A percentile compares a stretch with the other conserved stretches of the same genome.
Evolutionary conservation across 2,329 filamentous ascomycete genomes (phyloP).

Genomic region (Xylaria sp.): DNA sequence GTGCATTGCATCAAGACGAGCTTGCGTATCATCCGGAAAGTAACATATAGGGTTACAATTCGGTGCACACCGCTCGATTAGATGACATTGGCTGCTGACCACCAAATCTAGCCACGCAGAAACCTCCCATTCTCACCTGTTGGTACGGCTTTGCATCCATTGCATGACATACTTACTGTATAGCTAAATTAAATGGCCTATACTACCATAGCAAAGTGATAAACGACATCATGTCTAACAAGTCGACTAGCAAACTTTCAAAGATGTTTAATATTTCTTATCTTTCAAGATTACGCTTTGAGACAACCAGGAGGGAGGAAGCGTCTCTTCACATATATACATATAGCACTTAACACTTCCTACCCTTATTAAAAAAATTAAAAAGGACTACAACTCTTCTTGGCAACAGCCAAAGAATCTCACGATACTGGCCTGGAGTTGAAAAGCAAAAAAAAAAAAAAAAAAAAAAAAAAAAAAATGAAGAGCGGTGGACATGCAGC

Average conservation of each 20-base stretch:
- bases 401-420: conserved; percentile 15
- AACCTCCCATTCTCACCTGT: conserved; percentile 10
- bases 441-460: conserved; percentile 36
- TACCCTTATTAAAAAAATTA: too few species aligned
- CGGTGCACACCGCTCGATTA: conserved; percentile 35
- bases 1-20: conserved; percentile 29
- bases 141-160: conserved; percentile 12
- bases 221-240: background rate
- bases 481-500: conserved; percentile 33
- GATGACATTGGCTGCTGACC: conserved; percentile 32
- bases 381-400: background rate
- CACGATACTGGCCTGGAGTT: conserved; percentile 33
- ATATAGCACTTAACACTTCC: background rate
- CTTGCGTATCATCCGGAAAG: conserved; percentile 31
- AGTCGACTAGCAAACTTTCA: background rate
- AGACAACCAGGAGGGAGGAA: background rate
- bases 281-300: background rate
- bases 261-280: background rate
- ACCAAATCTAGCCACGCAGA: conserved; percentile 26
- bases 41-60: conserved; percentile 33
- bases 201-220: background rate
- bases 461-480: conserved; percentile 31
- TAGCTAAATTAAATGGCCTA: background rate
- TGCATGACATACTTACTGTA: conserved; percentile 10
- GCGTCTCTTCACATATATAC: background rate